These are phyloP conservation scores for Colletotrichum salicis DNA, from an alignment of 2,329 filamentous ascomycete species.

Conservation along the genomic window DNA sequence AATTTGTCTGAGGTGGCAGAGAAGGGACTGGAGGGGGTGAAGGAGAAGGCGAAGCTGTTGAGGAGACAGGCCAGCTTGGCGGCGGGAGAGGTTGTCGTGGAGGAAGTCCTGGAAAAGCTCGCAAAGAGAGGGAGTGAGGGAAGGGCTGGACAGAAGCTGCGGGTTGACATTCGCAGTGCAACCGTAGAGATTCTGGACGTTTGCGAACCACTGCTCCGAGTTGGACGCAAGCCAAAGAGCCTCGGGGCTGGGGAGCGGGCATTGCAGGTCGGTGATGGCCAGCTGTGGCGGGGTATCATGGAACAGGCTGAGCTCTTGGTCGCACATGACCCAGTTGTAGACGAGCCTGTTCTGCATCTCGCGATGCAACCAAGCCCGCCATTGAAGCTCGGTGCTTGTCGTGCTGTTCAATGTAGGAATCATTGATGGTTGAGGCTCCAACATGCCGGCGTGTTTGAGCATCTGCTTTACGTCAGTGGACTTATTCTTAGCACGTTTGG, in stretches of 20 bases:
- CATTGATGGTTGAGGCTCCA: conserved; percentile 63
- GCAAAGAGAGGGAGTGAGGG: conserved; percentile 67
- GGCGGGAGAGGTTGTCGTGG: conserved; percentile 67
- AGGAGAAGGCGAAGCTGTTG: conserved; percentile 74
- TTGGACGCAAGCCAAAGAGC: conserved; percentile 70
- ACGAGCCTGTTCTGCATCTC: conserved; percentile 74
- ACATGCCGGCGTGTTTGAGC: conserved; percentile 75
- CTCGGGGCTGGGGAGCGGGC: conserved; percentile 71
- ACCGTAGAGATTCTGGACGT: conserved; percentile 69
- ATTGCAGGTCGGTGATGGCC: conserved; percentile 71
- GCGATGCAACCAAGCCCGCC: conserved; percentile 73
- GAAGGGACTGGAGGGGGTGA: conserved; percentile 73
- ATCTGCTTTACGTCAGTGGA: conserved; percentile 55
- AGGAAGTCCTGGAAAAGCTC: conserved; percentile 76
- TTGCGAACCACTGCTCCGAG: conserved; percentile 67
- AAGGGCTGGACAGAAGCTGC: conserved; percentile 61
- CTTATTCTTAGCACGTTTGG: neutral
- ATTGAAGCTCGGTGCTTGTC: conserved; percentile 60
- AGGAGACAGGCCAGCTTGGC: conserved; percentile 57
- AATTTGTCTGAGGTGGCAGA: conserved; percentile 73
- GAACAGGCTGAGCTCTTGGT: conserved; percentile 77
- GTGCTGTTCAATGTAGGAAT: conserved; percentile 56
- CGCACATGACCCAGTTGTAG: conserved; percentile 81
- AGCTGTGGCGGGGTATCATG: conserved; percentile 72
- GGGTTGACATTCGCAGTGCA: conserved; percentile 60